phyloP scores from a whole-genome alignment of 768 basidiomycete species.

The Suillus variegatus region DNA sequence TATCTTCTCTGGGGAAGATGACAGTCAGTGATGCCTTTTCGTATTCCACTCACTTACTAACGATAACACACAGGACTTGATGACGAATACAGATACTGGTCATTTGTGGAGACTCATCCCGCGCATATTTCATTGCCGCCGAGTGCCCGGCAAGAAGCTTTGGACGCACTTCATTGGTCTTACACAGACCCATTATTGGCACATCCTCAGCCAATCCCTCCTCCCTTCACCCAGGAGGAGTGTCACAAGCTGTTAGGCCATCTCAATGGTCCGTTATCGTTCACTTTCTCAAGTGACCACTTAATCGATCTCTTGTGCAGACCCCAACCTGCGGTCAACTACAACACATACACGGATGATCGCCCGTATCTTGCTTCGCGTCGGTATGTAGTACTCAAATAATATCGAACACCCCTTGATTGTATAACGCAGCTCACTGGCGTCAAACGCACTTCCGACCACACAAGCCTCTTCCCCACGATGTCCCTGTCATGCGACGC shows the following conservation, averaged over 20 bases:
- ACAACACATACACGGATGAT: conserved; percentile 63
- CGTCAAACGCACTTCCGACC: conserved; percentile 71
- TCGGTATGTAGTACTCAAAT: conserved; percentile 47
- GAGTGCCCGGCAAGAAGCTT: conserved; percentile 63
- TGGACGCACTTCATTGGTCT: conserved; percentile 78
- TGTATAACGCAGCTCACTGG: conserved; percentile 51
- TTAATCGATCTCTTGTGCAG: conserved; percentile 12
- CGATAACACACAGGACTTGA: conserved; percentile 54
- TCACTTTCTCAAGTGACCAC: not conserved
- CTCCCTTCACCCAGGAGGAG: conserved; percentile 76
- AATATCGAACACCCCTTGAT: conserved; percentile 2
- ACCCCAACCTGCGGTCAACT: conserved; percentile 23
- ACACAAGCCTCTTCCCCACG: conserved; percentile 62
- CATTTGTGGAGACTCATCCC: conserved; percentile 77
- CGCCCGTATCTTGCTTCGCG: conserved; percentile 66
- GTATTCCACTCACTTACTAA: not conserved
- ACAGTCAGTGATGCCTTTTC: conserved; percentile 36
- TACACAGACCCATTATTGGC: conserved; percentile 79
- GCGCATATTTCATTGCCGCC: conserved; percentile 63
- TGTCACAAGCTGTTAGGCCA: conserved; percentile 72
- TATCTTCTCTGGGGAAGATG: conserved; percentile 33
- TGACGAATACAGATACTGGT: conserved; percentile 80
- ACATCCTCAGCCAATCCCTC: conserved; percentile 51
- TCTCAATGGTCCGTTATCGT: conserved; percentile 37
- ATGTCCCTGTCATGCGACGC: conserved; percentile 36